Evolutionary conservation across 2,329 filamentous ascomycete genomes (phyloP), one percentile per base, ranked within the genome.

Genomic region (Cordyceps pruinosa): DNA sequence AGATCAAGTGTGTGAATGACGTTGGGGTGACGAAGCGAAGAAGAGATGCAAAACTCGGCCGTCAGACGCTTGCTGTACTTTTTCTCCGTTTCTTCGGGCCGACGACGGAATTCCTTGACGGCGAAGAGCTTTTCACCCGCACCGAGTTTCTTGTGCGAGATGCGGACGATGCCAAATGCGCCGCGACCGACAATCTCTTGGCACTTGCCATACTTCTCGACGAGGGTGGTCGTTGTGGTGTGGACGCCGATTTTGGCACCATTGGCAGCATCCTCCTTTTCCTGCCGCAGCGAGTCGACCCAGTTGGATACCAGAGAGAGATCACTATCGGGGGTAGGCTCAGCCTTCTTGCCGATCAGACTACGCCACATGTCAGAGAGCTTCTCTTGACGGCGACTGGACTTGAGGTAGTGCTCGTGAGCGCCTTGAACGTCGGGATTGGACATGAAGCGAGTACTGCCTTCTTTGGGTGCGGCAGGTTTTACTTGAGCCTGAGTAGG

Each of bases 31-130:
- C 92, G 89, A 60, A 99, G 83, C 10, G 92, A 96, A 0, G 93
- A 97, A 1, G 94, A 97, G 65, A 99, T 97, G 75, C 94, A 97
- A 71, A 99, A 99, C 69, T 99, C 94, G 50, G 93, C 92, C 2
- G 94, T 97, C 54, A 99, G 80, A 26, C 94, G 88, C 72, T 97
- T 99, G 79, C 94, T 95, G 72, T 97, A 99, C 70, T 96, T 96
- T 76, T 96, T 96, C 65, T 92, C 87, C 15, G 90, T 96, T 73
- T 99, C 94, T 66, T 96, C 90, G 1, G 93, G 92, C 49, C 92
- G 84, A 62, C 93, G 88, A 59, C 93, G 90, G 75, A 99, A 99
- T 72, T 99, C 94, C 75, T 99, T 99, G 68, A 99, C 93, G 37
- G 94, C 94, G 68, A 94, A 99, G 10, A 99, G 81, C 75, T 95